phyloP scores from a whole-genome alignment of 2,329 filamentous ascomycete genomes.

The Sarocladium oryzae region DNA sequence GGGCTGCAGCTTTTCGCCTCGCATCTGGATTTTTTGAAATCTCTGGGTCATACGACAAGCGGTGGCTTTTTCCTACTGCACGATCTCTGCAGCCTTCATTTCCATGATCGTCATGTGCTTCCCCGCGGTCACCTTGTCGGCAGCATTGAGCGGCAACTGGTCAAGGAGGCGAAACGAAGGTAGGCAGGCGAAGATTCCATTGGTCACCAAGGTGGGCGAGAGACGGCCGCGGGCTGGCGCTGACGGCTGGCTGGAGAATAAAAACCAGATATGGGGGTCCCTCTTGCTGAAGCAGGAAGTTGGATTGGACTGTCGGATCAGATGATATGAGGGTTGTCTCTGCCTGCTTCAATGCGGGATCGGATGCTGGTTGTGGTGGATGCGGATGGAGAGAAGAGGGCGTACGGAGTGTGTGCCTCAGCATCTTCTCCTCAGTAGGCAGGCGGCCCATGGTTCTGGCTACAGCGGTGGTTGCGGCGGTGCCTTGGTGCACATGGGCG shows the following conservation, averaged over 20 bases:
- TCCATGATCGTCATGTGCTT: neutral
- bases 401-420: too few relatives aligned
- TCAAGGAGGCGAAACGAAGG: neutral
- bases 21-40: neutral
- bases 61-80: neutral
- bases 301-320: neutral
- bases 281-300: neutral
- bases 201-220: neutral
- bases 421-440: too few relatives aligned
- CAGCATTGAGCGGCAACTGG: constrained; percentile 1
- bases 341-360: neutral
- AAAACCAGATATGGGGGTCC: neutral
- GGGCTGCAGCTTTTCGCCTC: constrained; percentile 3
- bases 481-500: neutral
- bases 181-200: neutral
- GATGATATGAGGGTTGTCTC: neutral
- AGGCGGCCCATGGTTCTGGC: neutral
- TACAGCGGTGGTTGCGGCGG: neutral
- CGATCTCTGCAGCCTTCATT: neutral
- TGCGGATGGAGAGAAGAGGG: neutral
- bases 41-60: neutral
- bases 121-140: neutral
- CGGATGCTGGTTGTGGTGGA: neutral
- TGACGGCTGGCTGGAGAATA: neutral
- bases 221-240: constrained; percentile 4